Conservation (phyloP, 352 stramenopile genomes). For the Globisporangium cederbergense region DNA sequence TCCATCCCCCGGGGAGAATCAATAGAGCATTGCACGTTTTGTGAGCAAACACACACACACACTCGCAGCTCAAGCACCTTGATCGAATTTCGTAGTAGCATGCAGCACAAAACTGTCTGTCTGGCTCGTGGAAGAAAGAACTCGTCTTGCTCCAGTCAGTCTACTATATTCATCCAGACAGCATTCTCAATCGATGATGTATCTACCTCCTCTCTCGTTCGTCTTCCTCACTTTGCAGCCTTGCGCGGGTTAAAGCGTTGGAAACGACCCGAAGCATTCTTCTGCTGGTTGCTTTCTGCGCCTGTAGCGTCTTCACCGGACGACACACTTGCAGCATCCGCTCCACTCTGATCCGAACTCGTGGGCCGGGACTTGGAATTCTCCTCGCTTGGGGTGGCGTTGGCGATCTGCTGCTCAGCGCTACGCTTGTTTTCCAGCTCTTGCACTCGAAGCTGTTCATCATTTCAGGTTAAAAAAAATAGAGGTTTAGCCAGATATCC, state of each 20-base stretch:
- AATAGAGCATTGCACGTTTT: constrained; percentile 17
- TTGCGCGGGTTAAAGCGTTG: constrained; percentile 8
- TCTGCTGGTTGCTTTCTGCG: background rate
- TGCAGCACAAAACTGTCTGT: background rate
- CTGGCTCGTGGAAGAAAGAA: too few relatives aligned
- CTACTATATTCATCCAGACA: constrained; percentile 12
- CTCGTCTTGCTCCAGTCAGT: background rate
- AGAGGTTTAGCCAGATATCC: background rate
- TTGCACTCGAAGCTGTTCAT: constrained; percentile 26
- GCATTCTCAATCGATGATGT: background rate
- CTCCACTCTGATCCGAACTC: background rate
- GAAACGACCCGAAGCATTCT: constrained; percentile 7
- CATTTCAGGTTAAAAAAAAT: background rate
- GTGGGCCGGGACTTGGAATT: background rate
- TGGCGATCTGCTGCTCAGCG: background rate
- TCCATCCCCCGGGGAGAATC: background rate
- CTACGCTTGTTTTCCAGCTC: constrained; percentile 26
- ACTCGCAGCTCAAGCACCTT: background rate
- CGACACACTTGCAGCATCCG: background rate
- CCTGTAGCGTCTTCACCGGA: constrained; percentile 5
- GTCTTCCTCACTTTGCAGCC: constrained; percentile 6
- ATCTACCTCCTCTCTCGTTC: background rate
- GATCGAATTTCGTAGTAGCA: background rate
- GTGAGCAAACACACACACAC: constrained; percentile 4
- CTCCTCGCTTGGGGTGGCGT: background rate